Evolutionary conservation across 257 asterid genomes (phyloP), one percentile per base, ranked within the genome.

Genomic region (Salvia miltiorrhiza): DNA sequence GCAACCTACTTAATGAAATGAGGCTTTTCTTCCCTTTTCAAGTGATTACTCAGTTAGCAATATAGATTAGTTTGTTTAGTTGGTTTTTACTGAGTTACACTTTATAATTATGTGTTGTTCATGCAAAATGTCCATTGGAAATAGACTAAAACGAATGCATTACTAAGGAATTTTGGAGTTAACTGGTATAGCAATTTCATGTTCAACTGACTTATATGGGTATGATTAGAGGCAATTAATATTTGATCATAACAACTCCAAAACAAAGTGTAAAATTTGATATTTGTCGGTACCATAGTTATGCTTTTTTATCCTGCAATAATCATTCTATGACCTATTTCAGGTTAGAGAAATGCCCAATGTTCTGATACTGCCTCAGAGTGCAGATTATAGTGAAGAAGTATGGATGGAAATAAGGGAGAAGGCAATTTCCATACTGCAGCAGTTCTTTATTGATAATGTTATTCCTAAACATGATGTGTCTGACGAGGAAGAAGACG

Each of bases 381-480:
- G 99, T 82, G 99, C 99, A 14, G 99, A 94, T 81, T 94, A 89
- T 65, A 94, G 99, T 84, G 99, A 94, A 86, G 99, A 94, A 85
- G 99, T 92, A 45, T 94, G 99, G 99, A 86, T 89, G 90, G 99
- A 92, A 83, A 94, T 94, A 67, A 87, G 98, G 84, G 98, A 94
- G 80, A 94, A 92, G 71, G 79, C 96, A 40, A 77, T 91, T 69
- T 82, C 92, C 66, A 85, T 89, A 62, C 80, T 91, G 61, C 97
- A 92, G 61, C 75, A 86, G 14, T 91, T 87, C 85, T 91, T 94
- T 79, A 72, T 80, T 78, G 97, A 91, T 64, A 88, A 85, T 69
- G 71, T 81, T 70, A 69, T 86, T 65, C 99, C 99, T 45, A 79
- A 80, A 28, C 85, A 77, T 86, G 83, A 96, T 41, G 87, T 89